Percentiles rank a stretch among this genome's conserved stretches.
These are phyloP conservation scores for Vanderwaltozyma verrucispora DNA, from an alignment of 805 yeast genomes.

Conservation along the genomic window DNA sequence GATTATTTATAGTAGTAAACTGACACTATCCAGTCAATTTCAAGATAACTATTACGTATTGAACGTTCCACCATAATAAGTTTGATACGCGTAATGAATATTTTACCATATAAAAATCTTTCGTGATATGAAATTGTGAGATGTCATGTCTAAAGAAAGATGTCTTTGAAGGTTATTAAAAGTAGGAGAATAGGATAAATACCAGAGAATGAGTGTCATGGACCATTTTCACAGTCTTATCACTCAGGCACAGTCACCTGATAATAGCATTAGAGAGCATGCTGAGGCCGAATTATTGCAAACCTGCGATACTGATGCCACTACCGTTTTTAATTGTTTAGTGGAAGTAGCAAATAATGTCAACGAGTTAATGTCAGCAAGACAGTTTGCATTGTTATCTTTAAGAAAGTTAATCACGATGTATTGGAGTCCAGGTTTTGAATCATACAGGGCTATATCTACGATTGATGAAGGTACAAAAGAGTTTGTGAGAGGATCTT, in stretches of 20 bases:
- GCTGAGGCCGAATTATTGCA: constrained; percentile 44
- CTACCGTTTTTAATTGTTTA: constrained; percentile 35
- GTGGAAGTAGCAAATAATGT: constrained; percentile 32
- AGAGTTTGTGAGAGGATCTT: constrained; percentile 35
- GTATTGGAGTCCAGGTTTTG: constrained; percentile 80
- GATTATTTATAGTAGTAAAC: no score
- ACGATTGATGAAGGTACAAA: constrained; percentile 42
- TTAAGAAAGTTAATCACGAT: constrained; percentile 57
- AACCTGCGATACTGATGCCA: constrained; percentile 39
- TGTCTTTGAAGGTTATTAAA: no score
- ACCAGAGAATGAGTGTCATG: no score
- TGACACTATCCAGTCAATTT: no score
- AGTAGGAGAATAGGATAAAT: no score
- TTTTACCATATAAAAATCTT: no score
- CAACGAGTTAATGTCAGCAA: constrained; percentile 26
- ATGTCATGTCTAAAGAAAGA: no score
- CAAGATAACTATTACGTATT: no score
- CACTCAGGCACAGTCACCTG: constrained; percentile 31
- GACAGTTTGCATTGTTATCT: constrained; percentile 59
- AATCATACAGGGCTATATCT: constrained; percentile 60
- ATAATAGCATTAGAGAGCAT: constrained; percentile 39
- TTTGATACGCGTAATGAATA: no score
- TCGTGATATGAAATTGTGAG: no score
- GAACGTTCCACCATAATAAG: no score
- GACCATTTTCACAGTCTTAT: constrained; percentile 11